phyloP scores from a whole-genome alignment of 2,329 filamentous ascomycete genomes.

The Aspergillus novofumigatus region DNA sequence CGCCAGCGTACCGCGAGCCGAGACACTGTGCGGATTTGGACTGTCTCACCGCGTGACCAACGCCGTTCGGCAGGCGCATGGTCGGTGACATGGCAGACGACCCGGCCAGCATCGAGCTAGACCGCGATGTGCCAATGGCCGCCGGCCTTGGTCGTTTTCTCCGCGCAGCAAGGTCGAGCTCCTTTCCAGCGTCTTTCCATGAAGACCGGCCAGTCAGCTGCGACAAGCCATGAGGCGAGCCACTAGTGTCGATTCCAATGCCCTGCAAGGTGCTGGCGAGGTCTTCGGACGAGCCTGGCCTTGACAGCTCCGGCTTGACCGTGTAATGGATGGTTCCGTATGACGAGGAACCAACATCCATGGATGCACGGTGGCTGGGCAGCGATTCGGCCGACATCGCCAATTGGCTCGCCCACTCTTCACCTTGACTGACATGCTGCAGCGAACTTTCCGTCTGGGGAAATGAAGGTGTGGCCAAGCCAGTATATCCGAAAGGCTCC shows the following conservation, averaged over 20 bases:
- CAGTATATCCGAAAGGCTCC: constrained; percentile 20
- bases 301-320: constrained; percentile 28
- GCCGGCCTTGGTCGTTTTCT: constrained; percentile 45
- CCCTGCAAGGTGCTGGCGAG: constrained; percentile 30
- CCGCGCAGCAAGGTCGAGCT: constrained; percentile 44
- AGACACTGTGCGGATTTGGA: constrained; percentile 45
- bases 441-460: constrained; percentile 20
- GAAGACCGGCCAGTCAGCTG: constrained; percentile 25
- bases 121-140: constrained; percentile 41
- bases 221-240: constrained; percentile 18
- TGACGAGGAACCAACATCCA: constrained; percentile 26
- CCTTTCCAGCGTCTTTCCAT: constrained; percentile 37
- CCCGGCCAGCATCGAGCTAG: constrained; percentile 35
- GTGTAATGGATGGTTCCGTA: constrained; percentile 28
- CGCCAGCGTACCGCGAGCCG: constrained; percentile 42
- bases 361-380: constrained; percentile 15
- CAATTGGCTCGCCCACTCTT: constrained; percentile 25
- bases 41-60: constrained; percentile 40
- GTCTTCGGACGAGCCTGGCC: constrained; percentile 33
- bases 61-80: constrained; percentile 28
- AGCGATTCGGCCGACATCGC: constrained; percentile 17
- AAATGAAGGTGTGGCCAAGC: constrained; percentile 18
- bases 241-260: constrained; percentile 32
- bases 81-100: constrained; percentile 42
- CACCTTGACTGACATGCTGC: constrained; percentile 6